Base-by-base conservation (phyloP, 2,329 filamentous ascomycete species). In the Pochonia chlamydosporia region DNA sequence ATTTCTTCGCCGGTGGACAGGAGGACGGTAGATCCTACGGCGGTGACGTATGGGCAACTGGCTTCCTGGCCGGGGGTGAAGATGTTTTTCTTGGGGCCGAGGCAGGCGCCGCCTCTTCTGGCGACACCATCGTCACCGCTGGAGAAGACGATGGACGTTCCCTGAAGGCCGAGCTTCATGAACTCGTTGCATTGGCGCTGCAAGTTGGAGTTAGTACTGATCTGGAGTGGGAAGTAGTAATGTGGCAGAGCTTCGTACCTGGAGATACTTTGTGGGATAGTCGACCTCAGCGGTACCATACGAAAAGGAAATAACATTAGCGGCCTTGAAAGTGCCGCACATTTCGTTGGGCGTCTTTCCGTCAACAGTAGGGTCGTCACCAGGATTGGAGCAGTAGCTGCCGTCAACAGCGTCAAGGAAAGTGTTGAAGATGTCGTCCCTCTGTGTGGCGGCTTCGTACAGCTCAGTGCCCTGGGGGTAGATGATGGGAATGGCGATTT, bases 401-500 rank as follows among this genome's bases (percentile, higher is more conserved):
- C 73, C 74, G 53, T 78, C 75, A 35, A 78, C 65, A 21, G 74
- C 74, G 48, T 72, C 69, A 18, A 70, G 60, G 52, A 69, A 71
- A 30, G 64, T 70, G 54, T 69, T 68, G 58, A 71, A 71, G 8
- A 65, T 66, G 25, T 65, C 71, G 11, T 63, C 51, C 26, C 62
- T 52, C 41, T 68, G 60, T 13, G 64, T 63, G 3, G 64, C 61
- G 20, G 50, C 30, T 54, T 75, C 71, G 58, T 73, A 77, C 23
- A 79, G 58, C 30, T 71, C 71, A 16, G 73, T 67, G 13, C 67
- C 62, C 53, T 81, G 75, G 1, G 76, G 78, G 49, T 70, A 72
- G 30, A 78, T 68, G 31, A 81, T 63, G 7, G 74, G 60, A 60
- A 76, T 78, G 45, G 73, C 54, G 52, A 79, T 75, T 50, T 79